A percentile compares a stretch with the other conserved stretches of the same genome.
Conservation (phyloP, 352 stramenopile species). For the Pythium phragmiticola region DNA sequence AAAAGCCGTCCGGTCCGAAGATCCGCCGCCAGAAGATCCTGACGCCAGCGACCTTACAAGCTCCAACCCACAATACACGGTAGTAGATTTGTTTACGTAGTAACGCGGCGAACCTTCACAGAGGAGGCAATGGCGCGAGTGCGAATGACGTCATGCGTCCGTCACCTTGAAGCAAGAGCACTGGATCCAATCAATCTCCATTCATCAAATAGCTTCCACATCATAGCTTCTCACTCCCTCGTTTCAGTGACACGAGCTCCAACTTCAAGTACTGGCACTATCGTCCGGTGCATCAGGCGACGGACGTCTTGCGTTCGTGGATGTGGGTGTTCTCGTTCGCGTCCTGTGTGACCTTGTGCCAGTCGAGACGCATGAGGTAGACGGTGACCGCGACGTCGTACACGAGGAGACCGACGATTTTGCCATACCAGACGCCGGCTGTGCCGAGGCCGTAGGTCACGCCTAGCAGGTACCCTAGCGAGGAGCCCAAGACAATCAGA, state of each 20-base stretch:
- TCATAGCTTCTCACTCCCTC: neutral
- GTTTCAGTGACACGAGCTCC: neutral
- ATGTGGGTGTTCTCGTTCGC: slow-evolving; percentile 44
- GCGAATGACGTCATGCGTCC: neutral
- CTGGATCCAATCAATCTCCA: neutral
- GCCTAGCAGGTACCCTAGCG: slow-evolving; percentile 42
- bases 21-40: neutral
- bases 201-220: neutral
- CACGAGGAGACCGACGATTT: slow-evolving; percentile 44
- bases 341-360: slow-evolving; percentile 48
- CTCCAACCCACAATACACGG: neutral
- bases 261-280: neutral
- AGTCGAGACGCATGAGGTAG: slow-evolving; percentile 50
- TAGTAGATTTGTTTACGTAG: neutral
- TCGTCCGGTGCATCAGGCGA: neutral
- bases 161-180: neutral
- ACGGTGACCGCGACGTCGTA: slow-evolving; percentile 38
- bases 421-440: slow-evolving; percentile 53
- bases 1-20: neutral
- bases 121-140: no score
- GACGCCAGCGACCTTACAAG: slow-evolving; percentile 6
- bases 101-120: no score
- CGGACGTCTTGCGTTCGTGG: slow-evolving; percentile 15
- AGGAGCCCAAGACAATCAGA: slow-evolving; percentile 48
- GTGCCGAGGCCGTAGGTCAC: slow-evolving; percentile 42